Base-by-base conservation (phyloP, 2,329 filamentous ascomycete species). In the Aspergillus glaucus region DNA sequence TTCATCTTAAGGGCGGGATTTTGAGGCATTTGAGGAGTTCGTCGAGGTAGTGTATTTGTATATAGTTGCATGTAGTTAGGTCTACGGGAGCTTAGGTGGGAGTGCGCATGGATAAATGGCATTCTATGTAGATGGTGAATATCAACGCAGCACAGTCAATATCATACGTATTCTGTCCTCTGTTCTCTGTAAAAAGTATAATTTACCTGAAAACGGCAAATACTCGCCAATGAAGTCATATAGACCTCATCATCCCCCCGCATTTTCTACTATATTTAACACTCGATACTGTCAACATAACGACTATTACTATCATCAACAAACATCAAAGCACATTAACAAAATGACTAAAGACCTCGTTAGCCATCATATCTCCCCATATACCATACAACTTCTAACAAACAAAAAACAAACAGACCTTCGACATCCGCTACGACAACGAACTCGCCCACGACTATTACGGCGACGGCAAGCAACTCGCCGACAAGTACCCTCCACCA, bases 391-490 rank as follows among this genome's bases (percentile, higher is more conserved):
- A 24, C 17, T 12, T 22, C 17, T 21, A 19, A 24, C 22, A 3
- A 24, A 21, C 15, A 4, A 12, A 12, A 36, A 36, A 12, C 30
- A 9, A 10, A 21, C n/a, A 58, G 55, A 53, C 50, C 4, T 58
- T 58, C 15, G 53, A 58, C 17, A 10, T 58, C 45, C 51, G 51
- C 42, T 58, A 54, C 44, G 46, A 52, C 30, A 51, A 57, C 45
- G 54, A 57, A 34, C 45, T 54, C 14, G 52, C 53, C 3, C 51
- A 58, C 37, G 14, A 51, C 0, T 54, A 50, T 26, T 58, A 55
- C n/a, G 54, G 56, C 10, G 56, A 58, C 0, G 56, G 56, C 4
- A 22, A 47, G 14, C 22, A 54, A 30, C 46, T 58, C 4, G 28
- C 54, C 3, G 1, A 47, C 1, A 26, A 9, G 56, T 57, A 54